A percentile compares a stretch with the other conserved stretches of the same genome.
phyloP scores from a whole-genome alignment of 1,284 basidiomycete genomes.

The Rhodotorula sp. region DNA sequence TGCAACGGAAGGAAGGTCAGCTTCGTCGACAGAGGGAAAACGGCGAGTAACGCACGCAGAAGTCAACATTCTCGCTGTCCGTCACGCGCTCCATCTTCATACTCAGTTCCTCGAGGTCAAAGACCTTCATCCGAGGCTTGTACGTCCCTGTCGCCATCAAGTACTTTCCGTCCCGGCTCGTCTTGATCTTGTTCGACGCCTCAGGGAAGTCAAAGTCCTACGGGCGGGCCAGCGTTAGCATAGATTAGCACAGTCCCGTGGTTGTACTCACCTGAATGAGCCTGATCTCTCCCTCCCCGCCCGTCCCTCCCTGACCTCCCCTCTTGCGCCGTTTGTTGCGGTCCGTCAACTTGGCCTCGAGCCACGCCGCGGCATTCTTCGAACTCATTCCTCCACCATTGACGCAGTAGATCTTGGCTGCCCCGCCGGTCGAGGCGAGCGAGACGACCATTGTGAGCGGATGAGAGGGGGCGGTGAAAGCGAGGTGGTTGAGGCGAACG shows the following conservation, averaged over 20 bases:
- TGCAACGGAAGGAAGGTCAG: slow-evolving; percentile 48
- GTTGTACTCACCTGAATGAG: slow-evolving; percentile 41
- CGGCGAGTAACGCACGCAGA: slow-evolving; percentile 62
- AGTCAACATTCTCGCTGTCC: slow-evolving; percentile 96
- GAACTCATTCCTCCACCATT: slow-evolving; percentile 39
- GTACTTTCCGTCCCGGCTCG: slow-evolving; percentile 87
- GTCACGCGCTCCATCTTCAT: slow-evolving; percentile 96
- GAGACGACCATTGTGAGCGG: slow-evolving; percentile 41
- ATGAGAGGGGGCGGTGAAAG: background rate
- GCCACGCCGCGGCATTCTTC: slow-evolving; percentile 44
- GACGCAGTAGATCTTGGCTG: slow-evolving; percentile 43
- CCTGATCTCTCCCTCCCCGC: slow-evolving; percentile 42
- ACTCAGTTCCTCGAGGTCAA: slow-evolving; percentile 89
- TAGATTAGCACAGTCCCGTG: background rate
- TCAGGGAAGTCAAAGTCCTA: slow-evolving; percentile 98
- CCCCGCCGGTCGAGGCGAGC: slow-evolving; percentile 41
- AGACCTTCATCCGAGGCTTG: slow-evolving; percentile 95
- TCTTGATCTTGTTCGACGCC: slow-evolving; percentile 85
- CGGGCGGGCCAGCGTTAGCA: no score
- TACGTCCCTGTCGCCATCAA: slow-evolving; percentile 94
- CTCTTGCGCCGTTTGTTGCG: slow-evolving; percentile 39
- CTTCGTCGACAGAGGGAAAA: no score
- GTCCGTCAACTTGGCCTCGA: slow-evolving; percentile 38
- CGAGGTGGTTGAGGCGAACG: background rate
- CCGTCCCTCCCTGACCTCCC: slow-evolving; percentile 40